Base-by-base conservation (phyloP, 495 filamentous ascomycete species). In the Penicillium atrosanguineum region DNA sequence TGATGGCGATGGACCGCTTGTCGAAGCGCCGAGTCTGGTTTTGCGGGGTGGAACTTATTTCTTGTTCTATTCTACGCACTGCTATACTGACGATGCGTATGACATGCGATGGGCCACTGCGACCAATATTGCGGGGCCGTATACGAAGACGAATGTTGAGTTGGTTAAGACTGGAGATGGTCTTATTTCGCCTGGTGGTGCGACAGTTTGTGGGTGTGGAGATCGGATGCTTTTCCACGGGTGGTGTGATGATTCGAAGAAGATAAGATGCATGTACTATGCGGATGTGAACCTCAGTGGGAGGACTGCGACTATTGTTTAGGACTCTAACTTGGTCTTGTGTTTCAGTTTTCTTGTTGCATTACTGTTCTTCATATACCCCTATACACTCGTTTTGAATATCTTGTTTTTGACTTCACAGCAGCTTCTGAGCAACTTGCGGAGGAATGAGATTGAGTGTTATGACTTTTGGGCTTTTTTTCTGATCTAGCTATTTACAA, bases 31-130 rank as follows among this genome's bases (percentile, higher is more conserved):
- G 2, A 71, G 72, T 21, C 51, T 87, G 41, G 64, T 80, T 5
- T 65, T 70, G 49, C 59, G 70, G 15, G 66, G 55, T 26, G 72
- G 73, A 39, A 74, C 67, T 18, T 87, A 82, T 62, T 74, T 80
- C 50, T 67, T 88, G 4, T 85, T 85, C 50, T 88, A 82, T 64
- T 84, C 81, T 45, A 78, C 76, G 5, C 78, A 84, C 50, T 83
- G 78, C 62, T 86, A 71, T 58, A 76, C 70, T 0, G 76, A 73
- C 40, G 63, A 68, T 6, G 53, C 67, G 41, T 87, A 85, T 57
- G 77, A 82, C 44, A 69, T 82, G 26, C 77, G 77, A 46, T 85
- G 79, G 60, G 81, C 81, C 7, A 78, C 73, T 41, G 67, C 75
- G 6, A 55, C 50, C 29, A 69, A 58, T 8, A 67, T 85, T 15